Percentiles rank a stretch among this genome's conserved stretches.
phyloP scores from a whole-genome alignment of 108 stramenopile genomes.

The Nitzschia sp. region DNA sequence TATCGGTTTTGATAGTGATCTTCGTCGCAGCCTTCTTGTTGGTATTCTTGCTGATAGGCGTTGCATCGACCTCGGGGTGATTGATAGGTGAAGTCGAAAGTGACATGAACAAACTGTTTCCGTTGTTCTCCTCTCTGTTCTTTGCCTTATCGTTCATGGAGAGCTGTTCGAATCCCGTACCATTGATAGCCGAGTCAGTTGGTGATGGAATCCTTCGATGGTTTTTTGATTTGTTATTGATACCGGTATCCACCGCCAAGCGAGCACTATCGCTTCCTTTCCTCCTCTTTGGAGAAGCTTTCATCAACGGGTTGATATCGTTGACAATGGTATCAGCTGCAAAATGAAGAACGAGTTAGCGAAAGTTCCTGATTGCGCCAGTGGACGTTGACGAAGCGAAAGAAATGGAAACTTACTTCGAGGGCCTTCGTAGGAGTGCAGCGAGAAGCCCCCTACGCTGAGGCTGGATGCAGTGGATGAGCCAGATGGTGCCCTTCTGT shows the following conservation, averaged over 20 bases:
- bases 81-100: conserved; percentile 63
- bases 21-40: conserved; percentile 22
- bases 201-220: conserved; percentile 16
- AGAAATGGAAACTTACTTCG: conserved; percentile 26
- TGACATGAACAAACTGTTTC: conserved; percentile 41
- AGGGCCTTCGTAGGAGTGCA: conserved; percentile 45
- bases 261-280: conserved; percentile 32
- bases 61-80: conserved; percentile 39
- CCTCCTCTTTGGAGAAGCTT: conserved; percentile 51
- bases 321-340: conserved; percentile 1
- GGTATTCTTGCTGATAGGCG: conserved; percentile 57
- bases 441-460: conserved; percentile 50
- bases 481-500: conserved; percentile 18
- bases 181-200: conserved; percentile 32
- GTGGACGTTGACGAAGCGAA: neutral
- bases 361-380: neutral
- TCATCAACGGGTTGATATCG: conserved; percentile 28
- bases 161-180: conserved; percentile 45
- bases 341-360: neutral
- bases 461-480: conserved; percentile 53
- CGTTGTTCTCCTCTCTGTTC: conserved; percentile 10
- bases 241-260: conserved; percentile 31
- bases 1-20: conserved; percentile 28
- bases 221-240: conserved; percentile 17
- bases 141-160: conserved; percentile 39